Conservation (phyloP, 1,139 yeast species). For the Blastobotrys proliferans region DNA sequence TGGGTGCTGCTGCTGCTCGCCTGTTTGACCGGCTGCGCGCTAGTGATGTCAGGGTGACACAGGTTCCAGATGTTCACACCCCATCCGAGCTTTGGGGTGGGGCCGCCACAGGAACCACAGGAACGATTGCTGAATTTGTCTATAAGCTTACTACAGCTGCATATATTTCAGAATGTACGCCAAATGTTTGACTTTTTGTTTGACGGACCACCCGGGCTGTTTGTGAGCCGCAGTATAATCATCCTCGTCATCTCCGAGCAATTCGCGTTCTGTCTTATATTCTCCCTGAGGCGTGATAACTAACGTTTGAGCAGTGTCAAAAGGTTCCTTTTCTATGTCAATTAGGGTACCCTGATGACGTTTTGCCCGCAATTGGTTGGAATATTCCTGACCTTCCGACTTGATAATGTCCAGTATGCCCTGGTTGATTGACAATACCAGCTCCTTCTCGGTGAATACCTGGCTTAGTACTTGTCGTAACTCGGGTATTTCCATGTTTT, state of each 20-base stretch:
- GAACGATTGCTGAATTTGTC: too few relatives aligned
- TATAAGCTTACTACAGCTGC: not conserved
- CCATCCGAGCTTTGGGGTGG: too few relatives aligned
- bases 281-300: constrained; percentile 19
- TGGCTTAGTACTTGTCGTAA: constrained; percentile 57
- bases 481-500: constrained; percentile 58
- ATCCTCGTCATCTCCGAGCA: constrained; percentile 27
- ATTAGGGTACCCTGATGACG: constrained; percentile 20
- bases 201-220: constrained; percentile 28
- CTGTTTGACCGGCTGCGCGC: too few relatives aligned
- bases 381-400: constrained; percentile 45
- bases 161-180: constrained; percentile 26
- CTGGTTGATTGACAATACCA: constrained; percentile 54
- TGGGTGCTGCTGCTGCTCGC: too few relatives aligned
- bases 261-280: constrained; percentile 30
- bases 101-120: too few relatives aligned
- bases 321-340: constrained; percentile 1
- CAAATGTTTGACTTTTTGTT: constrained; percentile 34
- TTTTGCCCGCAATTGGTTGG: constrained; percentile 18
- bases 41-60: too few relatives aligned
- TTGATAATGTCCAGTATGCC: constrained; percentile 61
- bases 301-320: not conserved
- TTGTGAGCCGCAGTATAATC: constrained; percentile 2
- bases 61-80: too few relatives aligned
- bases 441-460: constrained; percentile 62